Evolutionary conservation across 257 asterid genomes (phyloP).

Genomic region (Solanum megistacrolobum): DNA sequence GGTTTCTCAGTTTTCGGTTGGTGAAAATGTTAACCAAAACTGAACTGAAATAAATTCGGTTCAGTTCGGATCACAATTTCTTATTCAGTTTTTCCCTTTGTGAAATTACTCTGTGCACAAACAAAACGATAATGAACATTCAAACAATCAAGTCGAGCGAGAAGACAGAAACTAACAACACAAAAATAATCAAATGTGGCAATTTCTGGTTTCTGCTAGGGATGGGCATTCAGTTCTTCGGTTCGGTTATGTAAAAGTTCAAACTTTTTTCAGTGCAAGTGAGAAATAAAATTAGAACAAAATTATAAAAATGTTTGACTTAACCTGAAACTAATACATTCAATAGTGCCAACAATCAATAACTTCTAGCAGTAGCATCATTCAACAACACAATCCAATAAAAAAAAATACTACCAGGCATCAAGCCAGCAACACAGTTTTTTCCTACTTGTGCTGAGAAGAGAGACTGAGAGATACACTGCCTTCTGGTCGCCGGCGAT

Average conservation of each 20-base stretch:
- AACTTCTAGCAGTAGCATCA: neutral
- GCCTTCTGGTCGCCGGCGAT: neutral
- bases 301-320: too few species aligned
- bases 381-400: neutral
- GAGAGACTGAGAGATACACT: neutral
- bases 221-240: neutral
- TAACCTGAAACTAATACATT: neutral
- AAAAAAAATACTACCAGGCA: neutral
- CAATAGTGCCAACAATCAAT: neutral
- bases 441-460: neutral
- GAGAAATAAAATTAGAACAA: neutral
- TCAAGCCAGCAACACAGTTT: neutral
- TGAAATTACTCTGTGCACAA: neutral
- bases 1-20: neutral
- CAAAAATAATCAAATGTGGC: neutral
- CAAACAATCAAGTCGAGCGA: neutral
- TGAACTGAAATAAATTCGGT: neutral
- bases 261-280: neutral
- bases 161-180: neutral
- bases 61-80: neutral
- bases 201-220: neutral
- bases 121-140: neutral
- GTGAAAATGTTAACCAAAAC: neutral
- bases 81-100: neutral
- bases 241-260: neutral